These are phyloP conservation scores for Podospora pseudopauciseta DNA, from an alignment of 495 filamentous ascomycete species.

Conservation along the genomic window DNA sequence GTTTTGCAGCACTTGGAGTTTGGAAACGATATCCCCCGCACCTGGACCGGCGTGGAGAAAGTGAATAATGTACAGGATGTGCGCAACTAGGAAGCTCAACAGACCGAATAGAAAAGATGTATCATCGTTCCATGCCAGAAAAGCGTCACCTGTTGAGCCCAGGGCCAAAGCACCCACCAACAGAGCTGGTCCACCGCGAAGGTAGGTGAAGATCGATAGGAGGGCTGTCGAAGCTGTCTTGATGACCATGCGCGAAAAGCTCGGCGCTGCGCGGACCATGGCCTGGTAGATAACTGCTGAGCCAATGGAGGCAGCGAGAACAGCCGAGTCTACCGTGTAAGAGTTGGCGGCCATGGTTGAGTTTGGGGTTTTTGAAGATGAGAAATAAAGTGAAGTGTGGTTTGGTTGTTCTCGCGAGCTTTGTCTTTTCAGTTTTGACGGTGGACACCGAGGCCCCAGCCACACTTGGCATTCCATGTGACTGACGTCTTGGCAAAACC, in stretches of 20 bases:
- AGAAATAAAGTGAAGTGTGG: neutral
- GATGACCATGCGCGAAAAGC: conserved; percentile 17
- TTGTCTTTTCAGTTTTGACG: neutral
- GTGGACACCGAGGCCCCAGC: conserved; percentile 1
- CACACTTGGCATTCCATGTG: conserved; percentile 11
- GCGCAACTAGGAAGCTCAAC: conserved; percentile 26
- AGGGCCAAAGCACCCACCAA: conserved; percentile 23
- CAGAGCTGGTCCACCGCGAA: conserved; percentile 12
- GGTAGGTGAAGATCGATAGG: conserved; percentile 15
- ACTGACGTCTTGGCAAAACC: neutral
- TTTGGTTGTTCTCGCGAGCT: neutral
- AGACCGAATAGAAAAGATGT: conserved; percentile 25
- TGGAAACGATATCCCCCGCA: neutral
- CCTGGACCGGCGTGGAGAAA: conserved; percentile 11
- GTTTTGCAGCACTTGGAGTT: neutral
- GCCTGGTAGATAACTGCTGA: conserved; percentile 19
- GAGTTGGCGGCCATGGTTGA: neutral
- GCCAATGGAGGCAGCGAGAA: conserved; percentile 24
- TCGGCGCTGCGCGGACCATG: conserved; percentile 19
- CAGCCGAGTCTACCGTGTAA: conserved; percentile 4
- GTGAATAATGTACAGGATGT: conserved; percentile 26
- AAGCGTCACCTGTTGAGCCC: conserved; percentile 26
- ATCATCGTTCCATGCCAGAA: conserved; percentile 29
- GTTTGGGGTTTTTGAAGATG: neutral
- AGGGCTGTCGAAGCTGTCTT: conserved; percentile 30